A percentile compares a stretch with the other conserved stretches of the same genome.
Evolutionary conservation across 495 filamentous ascomycete species (phyloP).

Genomic region (Apodospora peruviana): DNA sequence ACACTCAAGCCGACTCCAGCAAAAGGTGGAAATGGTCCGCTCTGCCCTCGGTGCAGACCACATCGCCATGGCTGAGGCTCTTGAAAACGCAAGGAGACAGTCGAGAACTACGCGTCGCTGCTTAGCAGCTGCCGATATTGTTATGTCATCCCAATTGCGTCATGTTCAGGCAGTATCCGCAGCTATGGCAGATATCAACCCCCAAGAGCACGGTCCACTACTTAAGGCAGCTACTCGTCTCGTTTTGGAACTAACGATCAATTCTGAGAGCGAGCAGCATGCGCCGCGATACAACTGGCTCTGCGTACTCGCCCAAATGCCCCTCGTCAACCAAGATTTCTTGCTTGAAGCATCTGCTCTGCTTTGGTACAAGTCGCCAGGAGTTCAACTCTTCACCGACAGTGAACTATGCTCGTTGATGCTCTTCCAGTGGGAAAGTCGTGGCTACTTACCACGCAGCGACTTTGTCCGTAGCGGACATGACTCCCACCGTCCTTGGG

Average conservation of each 20-base stretch:
- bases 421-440: conserved; percentile 23
- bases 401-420: conserved; percentile 21
- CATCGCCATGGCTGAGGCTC: background rate
- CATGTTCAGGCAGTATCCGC: conserved; percentile 7
- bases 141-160: background rate
- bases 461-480: conserved; percentile 1
- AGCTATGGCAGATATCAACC: conserved; percentile 3
- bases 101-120: background rate
- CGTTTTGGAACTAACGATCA: background rate
- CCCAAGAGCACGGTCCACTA: conserved; percentile 5
- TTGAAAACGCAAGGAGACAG: background rate
- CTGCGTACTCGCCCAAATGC: conserved; percentile 20
- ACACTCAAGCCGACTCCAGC: background rate
- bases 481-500: background rate
- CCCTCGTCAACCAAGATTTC: conserved; percentile 8
- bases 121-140: background rate
- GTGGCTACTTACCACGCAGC: conserved; percentile 10
- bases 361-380: conserved; percentile 1
- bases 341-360: conserved; percentile 10
- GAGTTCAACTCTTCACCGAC: conserved; percentile 4
- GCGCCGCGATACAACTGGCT: conserved; percentile 23
- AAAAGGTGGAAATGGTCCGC: background rate
- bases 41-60: background rate
- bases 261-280: background rate
- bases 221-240: conserved; percentile 12